Conservation (phyloP, 2,329 filamentous ascomycete species). For the Aspergillus viridinutans region DNA sequence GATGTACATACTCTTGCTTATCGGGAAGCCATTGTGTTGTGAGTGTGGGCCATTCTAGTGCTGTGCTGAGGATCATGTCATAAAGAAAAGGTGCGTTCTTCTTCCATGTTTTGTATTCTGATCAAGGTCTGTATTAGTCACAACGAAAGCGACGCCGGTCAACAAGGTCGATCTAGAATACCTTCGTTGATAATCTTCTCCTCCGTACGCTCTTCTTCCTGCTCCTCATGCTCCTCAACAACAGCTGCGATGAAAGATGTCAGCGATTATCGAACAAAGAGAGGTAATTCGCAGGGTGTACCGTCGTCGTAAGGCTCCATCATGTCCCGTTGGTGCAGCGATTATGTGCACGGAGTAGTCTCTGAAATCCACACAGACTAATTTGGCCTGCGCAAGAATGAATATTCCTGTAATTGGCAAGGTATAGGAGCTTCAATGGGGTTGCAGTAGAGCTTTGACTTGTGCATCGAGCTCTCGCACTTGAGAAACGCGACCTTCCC, state of each 20-base stretch:
- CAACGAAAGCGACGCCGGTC: neutral
- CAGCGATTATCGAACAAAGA: conserved; percentile 14
- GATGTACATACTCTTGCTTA: conserved; percentile 63
- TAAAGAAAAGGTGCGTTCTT: conserved; percentile 99
- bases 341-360: neutral
- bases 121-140: conserved; percentile 2
- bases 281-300: conserved; percentile 12
- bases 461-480: conserved; percentile 12
- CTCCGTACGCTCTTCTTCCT: conserved; percentile 70
- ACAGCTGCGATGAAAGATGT: conserved; percentile 22
- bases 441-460: conserved; percentile 14
- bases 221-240: conserved; percentile 42
- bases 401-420: neutral
- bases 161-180: conserved; percentile 28
- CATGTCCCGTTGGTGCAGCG: conserved; percentile 1
- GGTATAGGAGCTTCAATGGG: neutral
- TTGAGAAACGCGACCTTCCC: conserved; percentile 24
- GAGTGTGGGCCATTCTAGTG: conserved; percentile 93
- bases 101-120: conserved; percentile 99
- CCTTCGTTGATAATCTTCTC: conserved; percentile 94
- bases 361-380: neutral
- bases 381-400: conserved; percentile 3
- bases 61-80: conserved; percentile 93
- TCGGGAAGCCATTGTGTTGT: conserved; percentile 99
- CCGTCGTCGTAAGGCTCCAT: conserved; percentile 38